Base-by-base conservation (phyloP, 106 monocot genomes). In the Acorus calamus region DNA sequence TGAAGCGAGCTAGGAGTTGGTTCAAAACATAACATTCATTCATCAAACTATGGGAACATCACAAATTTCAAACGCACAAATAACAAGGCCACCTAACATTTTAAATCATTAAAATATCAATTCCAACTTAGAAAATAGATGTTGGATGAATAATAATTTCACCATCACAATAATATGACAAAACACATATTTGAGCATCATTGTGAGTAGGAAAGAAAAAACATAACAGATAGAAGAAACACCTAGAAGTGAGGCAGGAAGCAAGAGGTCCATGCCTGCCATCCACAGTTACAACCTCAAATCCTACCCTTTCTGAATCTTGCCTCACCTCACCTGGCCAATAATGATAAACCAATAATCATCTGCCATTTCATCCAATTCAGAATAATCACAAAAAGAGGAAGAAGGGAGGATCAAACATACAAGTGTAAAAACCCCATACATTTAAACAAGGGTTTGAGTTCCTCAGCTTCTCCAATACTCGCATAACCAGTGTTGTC, bases 351-450 rank as follows among this genome's bases (percentile, higher is more conserved):
- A 44, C 11, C 11, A 42, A 10, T 28, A 28, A 28, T 28, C 28
- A 28, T 28, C 28, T 28, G 28, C 28, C 28, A 28, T 28, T 28
- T 28, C 28, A 28, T 28, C 28, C 28, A 28, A 28, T 28, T 28
- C 28, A 28, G 28, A 28, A 28, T 28, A 28, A 28, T 28, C 28
- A 28, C 28, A 28, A 57, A 8, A 47, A 10, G 14, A n/a, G 9
- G 43, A 12, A 63, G 45, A 89, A 75, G 10, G 59, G 53, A 8
- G 10, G 58, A 8, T 11, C 59, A 56, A 47, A 14, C 62, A 41
- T 76, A 94, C 89, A 62, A 14, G 89, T 94, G 75, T 84, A 94
- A 76, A 94, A 94, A 28, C 94, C 94, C 12, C 72, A 77, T 46
- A 86, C 77, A 50, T 64, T 76, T 50, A 94, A 79, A 50, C 73